Evolutionary conservation across 108 stramenopile genomes (phyloP).

Genomic region (Stephanodiscus triporus): DNA sequence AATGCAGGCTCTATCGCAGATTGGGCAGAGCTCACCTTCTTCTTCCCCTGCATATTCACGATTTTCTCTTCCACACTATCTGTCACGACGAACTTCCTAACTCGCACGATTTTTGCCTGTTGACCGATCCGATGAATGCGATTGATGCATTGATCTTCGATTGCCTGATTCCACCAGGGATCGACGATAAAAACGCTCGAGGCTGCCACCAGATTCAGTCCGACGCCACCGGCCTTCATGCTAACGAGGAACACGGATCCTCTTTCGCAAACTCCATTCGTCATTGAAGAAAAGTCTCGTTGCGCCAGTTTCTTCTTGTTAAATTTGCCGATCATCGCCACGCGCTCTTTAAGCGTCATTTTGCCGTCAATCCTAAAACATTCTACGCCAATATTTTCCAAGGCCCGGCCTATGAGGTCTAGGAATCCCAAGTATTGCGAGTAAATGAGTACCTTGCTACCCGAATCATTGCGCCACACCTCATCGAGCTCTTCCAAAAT

Average conservation of each 20-base stretch:
- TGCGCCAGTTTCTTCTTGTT: slow-evolving; percentile 30
- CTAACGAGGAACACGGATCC: slow-evolving; percentile 79
- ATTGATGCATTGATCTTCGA: slow-evolving; percentile 81
- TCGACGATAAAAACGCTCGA: slow-evolving; percentile 79
- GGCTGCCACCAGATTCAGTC: slow-evolving; percentile 79
- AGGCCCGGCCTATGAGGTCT: slow-evolving; percentile 59
- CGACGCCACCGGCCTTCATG: slow-evolving; percentile 88
- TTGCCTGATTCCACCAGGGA: slow-evolving; percentile 88
- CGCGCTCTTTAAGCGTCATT: slow-evolving; percentile 72
- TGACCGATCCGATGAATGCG: slow-evolving; percentile 90
- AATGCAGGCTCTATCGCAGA: not conserved
- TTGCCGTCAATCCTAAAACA: slow-evolving; percentile 76
- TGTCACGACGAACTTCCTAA: slow-evolving; percentile 79
- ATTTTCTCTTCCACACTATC: slow-evolving; percentile 86
- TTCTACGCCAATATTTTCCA: slow-evolving; percentile 45
- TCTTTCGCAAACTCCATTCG: slow-evolving; percentile 3
- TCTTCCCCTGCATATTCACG: slow-evolving; percentile 69
- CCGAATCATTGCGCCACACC: slow-evolving; percentile 72
- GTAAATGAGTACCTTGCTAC: slow-evolving; percentile 81
- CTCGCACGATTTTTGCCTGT: slow-evolving; percentile 65
- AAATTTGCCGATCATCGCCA: slow-evolving; percentile 69
- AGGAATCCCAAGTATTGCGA: slow-evolving; percentile 87
- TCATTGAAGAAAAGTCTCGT: not conserved
- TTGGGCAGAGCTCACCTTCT: slow-evolving; percentile 53
- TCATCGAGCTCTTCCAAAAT: slow-evolving; percentile 69